These are phyloP conservation scores for Tritrichomonas musculus DNA, from an alignment of 208 protist species.

Conservation along the genomic window DNA sequence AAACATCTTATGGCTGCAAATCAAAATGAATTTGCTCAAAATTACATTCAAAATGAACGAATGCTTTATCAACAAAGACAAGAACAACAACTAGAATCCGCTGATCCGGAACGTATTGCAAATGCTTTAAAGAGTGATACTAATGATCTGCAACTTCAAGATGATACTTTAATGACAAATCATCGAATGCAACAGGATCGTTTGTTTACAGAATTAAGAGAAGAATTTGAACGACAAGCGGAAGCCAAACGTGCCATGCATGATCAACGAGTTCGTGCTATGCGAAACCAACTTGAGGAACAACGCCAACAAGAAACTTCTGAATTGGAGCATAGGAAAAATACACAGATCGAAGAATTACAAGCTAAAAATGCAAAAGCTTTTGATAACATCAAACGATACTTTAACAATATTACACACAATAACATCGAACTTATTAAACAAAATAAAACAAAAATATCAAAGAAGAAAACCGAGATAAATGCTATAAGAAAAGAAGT, in stretches of 20 bases:
- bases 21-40: not conserved
- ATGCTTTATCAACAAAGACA: not conserved
- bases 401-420: not conserved
- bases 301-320: not conserved
- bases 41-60: not conserved
- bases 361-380: not conserved
- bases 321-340: not conserved
- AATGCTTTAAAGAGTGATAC: not conserved
- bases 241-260: not conserved
- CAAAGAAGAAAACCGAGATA: not conserved
- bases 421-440: conserved; percentile 21
- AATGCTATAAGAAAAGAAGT: not conserved
- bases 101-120: not conserved
- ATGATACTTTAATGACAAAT: not conserved
- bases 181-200: not conserved
- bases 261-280: not conserved
- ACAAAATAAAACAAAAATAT: not conserved
- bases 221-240: not conserved
- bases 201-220: not conserved
- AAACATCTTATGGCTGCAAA: conserved; percentile 18
- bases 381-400: conserved; percentile 8
- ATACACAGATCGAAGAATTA: conserved; percentile 3
- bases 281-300: conserved; percentile 9
- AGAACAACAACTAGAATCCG: not conserved
- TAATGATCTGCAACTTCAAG: not conserved